These are phyloP conservation scores for Colletotrichum eremochloae DNA, from an alignment of 2,329 filamentous ascomycete genomes.

Conservation along the genomic window DNA sequence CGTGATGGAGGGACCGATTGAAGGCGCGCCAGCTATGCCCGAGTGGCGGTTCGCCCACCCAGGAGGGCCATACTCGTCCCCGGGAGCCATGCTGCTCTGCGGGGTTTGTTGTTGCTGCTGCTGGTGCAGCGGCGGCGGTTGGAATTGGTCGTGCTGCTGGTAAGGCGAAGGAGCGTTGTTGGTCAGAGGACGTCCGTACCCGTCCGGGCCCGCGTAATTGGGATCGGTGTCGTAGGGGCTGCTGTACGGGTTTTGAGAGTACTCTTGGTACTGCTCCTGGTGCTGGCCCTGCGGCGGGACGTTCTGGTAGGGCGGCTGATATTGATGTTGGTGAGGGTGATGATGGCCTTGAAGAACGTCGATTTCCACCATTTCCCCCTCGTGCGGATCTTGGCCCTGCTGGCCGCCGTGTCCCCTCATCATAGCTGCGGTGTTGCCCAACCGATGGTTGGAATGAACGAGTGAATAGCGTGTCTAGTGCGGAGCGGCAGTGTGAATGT, in stretches of 20 bases:
- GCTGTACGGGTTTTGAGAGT: constrained; percentile 44
- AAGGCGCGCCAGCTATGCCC: constrained; percentile 37
- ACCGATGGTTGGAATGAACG: constrained; percentile 40
- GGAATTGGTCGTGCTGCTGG: constrained; percentile 32
- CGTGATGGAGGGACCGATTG: constrained; percentile 38
- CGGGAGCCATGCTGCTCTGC: constrained; percentile 21
- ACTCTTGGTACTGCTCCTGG: constrained; percentile 44
- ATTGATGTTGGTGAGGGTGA: constrained; percentile 39
- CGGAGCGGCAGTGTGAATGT: constrained; percentile 5
- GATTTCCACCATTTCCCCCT: constrained; percentile 54
- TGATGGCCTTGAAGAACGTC: constrained; percentile 47
- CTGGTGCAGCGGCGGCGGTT: constrained; percentile 14
- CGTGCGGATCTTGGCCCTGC: constrained; percentile 47
- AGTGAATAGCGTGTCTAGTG: constrained; percentile 36
- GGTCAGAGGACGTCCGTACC: constrained; percentile 35
- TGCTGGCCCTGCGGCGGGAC: constrained; percentile 13
- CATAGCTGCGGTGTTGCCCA: constrained; percentile 41
- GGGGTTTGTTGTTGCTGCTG: constrained; percentile 18
- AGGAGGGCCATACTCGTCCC: constrained; percentile 40
- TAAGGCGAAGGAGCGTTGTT: constrained; percentile 33
- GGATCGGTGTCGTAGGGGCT: constrained; percentile 44
- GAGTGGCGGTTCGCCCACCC: constrained; percentile 41
- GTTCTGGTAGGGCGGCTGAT: constrained; percentile 38
- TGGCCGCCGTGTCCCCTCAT: constrained; percentile 44
- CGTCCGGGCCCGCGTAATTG: constrained; percentile 45